Evolutionary conservation across 805 yeast genomes (phyloP), one percentile per base, ranked within the genome.

Genomic region (Cyberlindnera misumaiensis): DNA sequence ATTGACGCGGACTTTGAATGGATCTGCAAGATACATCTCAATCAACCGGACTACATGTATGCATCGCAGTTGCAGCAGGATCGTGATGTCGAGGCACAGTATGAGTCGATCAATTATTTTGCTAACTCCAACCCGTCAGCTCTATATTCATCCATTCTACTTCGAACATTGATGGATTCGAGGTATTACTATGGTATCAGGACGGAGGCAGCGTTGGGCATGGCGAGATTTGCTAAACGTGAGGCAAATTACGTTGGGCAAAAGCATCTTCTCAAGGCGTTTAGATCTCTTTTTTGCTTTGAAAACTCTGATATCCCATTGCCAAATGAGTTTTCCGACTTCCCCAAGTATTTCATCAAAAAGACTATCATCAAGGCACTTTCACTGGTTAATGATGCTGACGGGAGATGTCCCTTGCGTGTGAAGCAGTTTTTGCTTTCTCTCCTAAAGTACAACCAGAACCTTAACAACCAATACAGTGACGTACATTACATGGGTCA

Each of bases 1-100:
- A 85, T 90, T n/a, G 99, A 93, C 62, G 89, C 97, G 0, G 99
- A 93, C 58, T 84, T 82, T 52, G 98, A 93, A 58, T 93, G 99
- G 99, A 82, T 93, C 35, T 86, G 95, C 43, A 76, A 75, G 47
- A 67, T 86, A 16, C 71, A 77, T 42, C 76, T 93, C 26, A 85
- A 80, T 49, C 96, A 89, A 60, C 95, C 96, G 0, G 97, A 88
- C 51, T 83, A 87, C 54, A 93, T 93, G 97, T 93, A 75, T 56
- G 84, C 87, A 1, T 85, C 97, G 0, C 98, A 93, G 54, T 63
- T 93, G 24, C 93, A 85, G 49, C 95, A 88, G 55, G 99, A 93
- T 60, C 66, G 96, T 45, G 99, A 93, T 55, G 94, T 93, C 14
- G 96, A 88, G 44, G 98, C 99, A 0, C 99, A 93, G 53, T 62